Evolutionary conservation across 2,329 filamentous ascomycete species (phyloP).

Genomic region (Thelonectria discophora): DNA sequence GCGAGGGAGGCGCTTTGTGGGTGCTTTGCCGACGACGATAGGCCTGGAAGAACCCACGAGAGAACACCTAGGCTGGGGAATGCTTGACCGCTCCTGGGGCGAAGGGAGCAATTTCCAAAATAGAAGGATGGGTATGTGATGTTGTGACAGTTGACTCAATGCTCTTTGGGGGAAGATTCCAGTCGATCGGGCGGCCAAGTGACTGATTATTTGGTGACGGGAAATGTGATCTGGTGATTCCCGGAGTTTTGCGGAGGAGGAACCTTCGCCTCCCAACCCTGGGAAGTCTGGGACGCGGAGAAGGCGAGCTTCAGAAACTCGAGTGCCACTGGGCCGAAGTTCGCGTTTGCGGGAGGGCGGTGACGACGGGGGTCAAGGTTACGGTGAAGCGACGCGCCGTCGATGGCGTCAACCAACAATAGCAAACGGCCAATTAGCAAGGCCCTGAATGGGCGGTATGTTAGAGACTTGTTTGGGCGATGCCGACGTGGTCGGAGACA

Average conservation of each 20-base stretch:
- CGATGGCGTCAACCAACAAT: background rate
- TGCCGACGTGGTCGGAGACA: background rate
- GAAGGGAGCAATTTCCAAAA: background rate
- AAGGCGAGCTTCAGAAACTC: background rate
- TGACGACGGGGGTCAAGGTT: background rate
- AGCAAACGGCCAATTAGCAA: slow-evolving; percentile 10
- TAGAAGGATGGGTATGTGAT: background rate
- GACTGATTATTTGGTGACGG: slow-evolving; percentile 6
- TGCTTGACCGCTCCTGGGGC: background rate
- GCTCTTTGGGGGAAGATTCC: background rate
- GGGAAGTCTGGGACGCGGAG: too few relatives aligned
- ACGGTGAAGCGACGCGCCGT: background rate
- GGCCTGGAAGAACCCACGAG: slow-evolving; percentile 17
- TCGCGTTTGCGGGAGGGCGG: background rate
- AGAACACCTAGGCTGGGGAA: slow-evolving; percentile 10
- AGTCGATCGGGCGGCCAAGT: slow-evolving; percentile 3
- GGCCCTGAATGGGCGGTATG: slow-evolving; percentile 15
- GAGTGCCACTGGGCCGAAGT: slow-evolving; percentile 3
- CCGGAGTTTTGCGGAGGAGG: slow-evolving; percentile 9
- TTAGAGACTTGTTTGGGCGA: background rate
- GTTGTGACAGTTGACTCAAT: slow-evolving; percentile 4
- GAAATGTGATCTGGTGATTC: background rate
- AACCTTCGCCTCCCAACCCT: background rate
- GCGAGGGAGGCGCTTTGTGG: slow-evolving; percentile 34
- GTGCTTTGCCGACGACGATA: slow-evolving; percentile 5